phyloP scores from a whole-genome alignment of 768 basidiomycete species.

The Mrakia blollopis region DNA sequence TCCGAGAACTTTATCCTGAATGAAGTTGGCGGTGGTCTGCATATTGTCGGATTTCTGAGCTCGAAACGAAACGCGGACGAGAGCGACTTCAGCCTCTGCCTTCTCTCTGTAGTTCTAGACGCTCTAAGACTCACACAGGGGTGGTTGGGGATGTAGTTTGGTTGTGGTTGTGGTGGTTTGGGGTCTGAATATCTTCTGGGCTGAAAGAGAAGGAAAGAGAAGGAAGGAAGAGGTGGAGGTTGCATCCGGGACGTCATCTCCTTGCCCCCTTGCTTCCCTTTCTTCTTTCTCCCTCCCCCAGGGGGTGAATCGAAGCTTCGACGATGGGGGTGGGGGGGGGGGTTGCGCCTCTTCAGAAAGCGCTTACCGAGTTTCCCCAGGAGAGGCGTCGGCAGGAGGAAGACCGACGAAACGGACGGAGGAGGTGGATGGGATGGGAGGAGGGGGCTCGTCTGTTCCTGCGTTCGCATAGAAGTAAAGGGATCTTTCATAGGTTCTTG shows the following conservation, averaged over 20 bases:
- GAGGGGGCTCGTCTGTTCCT: too few species aligned
- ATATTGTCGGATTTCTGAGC: background rate
- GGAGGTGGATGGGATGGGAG: too few species aligned
- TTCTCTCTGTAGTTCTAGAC: background rate
- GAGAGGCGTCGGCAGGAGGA: too few species aligned
- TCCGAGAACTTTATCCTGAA: constrained; percentile 30
- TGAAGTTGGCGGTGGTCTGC: constrained; percentile 26
- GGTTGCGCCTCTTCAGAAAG: background rate
- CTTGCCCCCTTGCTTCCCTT: background rate
- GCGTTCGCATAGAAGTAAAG: too few species aligned
- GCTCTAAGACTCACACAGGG: background rate
- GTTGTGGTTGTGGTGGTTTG: background rate
- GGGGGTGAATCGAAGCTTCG: too few species aligned
- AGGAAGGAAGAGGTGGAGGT: background rate
- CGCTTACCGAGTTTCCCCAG: background rate
- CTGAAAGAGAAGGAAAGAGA: background rate
- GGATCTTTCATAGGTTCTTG: too few species aligned
- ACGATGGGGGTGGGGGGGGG: too few species aligned
- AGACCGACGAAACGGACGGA: too few species aligned
- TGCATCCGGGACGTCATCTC: background rate
- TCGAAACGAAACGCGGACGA: background rate
- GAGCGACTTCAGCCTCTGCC: background rate
- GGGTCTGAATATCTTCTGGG: background rate
- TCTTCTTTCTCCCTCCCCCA: background rate
- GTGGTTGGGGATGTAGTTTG: background rate